phyloP scores from a whole-genome alignment of 768 basidiomycete genomes.

The Leccinellum rugosiceps region DNA sequence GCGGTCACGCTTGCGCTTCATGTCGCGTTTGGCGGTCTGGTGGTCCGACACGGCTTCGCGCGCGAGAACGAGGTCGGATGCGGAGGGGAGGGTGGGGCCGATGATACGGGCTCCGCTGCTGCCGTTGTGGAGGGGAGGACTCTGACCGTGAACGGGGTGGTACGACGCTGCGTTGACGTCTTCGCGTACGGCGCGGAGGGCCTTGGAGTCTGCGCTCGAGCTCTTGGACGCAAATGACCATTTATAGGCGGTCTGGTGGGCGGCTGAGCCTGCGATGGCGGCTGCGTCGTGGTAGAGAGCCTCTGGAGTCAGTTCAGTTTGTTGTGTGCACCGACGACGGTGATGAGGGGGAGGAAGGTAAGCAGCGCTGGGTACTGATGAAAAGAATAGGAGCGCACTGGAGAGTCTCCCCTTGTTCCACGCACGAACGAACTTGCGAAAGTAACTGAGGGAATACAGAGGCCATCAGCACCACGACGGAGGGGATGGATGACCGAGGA shows the following conservation, averaged over 20 bases:
- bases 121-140: too few species aligned
- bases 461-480: constrained; percentile 24
- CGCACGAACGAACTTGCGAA: constrained; percentile 88
- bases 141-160: constrained; percentile 5
- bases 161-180: constrained; percentile 52
- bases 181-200: constrained; percentile 56
- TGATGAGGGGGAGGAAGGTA: background rate
- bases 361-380: background rate
- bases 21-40: constrained; percentile 46
- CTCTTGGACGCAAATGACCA: constrained; percentile 80
- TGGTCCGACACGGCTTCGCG: constrained; percentile 58
- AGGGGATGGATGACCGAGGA: constrained; percentile 19
- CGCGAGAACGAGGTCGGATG: constrained; percentile 66
- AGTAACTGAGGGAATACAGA: constrained; percentile 80
- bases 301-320: constrained; percentile 31
- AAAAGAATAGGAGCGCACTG: constrained; percentile 36
- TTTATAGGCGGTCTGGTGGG: constrained; percentile 77
- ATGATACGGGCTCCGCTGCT: constrained; percentile 46
- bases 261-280: constrained; percentile 51
- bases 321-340: too few species aligned
- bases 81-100: constrained; percentile 68
- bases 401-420: constrained; percentile 82
- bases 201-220: constrained; percentile 54
- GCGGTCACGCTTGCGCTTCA: constrained; percentile 66
- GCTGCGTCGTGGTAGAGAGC: constrained; percentile 61